Base-by-base conservation (phyloP, 1,139 yeast species). In the Yamadazyma trypodendri region DNA sequence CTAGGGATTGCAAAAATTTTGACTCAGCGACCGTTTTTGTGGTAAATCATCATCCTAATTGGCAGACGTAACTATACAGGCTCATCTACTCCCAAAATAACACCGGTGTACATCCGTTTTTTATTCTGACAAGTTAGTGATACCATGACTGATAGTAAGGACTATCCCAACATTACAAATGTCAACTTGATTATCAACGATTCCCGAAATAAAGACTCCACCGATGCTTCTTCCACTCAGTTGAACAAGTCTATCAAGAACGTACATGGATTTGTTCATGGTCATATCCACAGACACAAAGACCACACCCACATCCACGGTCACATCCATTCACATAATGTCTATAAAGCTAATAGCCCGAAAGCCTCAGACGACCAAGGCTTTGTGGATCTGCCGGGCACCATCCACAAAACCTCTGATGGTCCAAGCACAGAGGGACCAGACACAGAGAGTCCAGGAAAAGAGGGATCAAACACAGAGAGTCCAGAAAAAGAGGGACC, bases 271-370 rank as follows among this genome's bases (percentile, higher is more conserved):
- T 69, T 75, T 33, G 81, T 80, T 13, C 86, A 81, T 57, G 86
- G 86, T 1, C 86, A 81, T 51, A 79, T 81, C 24, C 86, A 81
- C 55, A 77, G 75, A 50, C 83, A 78, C 51, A 68, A 72, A 43
- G 77, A 78, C 49, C 78, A 80, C 51, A 78, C 84, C 7, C 82
- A 79, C 47, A 79, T 80, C 16, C 87, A 81, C 52, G 87, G 86
- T 2, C 86, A 81, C 52, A 76, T 80, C 27, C 87, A 81, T 50
- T 77, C 69, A 42, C 75, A 68, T 38, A 73, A 68, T 40, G 7
- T 28, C 10, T 16, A 28, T 3, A 17, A 32, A 17, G 14, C 6
- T 4, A 27, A 27, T 4, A 6, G n/a, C 11, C 6, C n/a, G 3
- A 14, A 23, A 31, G 21, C 9, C 17, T n/a, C n/a, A n/a, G 28